phyloP scores from a whole-genome alignment of 106 monocot genomes.

The Posidonia australis region DNA sequence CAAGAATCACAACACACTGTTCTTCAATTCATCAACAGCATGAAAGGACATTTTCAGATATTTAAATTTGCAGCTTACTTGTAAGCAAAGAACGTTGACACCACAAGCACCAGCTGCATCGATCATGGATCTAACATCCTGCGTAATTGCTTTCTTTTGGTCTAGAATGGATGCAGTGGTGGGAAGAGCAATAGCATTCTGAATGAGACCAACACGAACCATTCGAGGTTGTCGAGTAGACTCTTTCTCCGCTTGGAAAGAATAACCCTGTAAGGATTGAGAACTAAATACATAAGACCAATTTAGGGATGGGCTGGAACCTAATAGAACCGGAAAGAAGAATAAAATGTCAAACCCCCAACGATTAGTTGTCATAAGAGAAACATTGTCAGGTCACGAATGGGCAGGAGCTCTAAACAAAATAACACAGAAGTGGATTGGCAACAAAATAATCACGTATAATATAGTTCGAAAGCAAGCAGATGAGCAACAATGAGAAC shows the following conservation, averaged over 20 bases:
- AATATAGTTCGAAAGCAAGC: neutral
- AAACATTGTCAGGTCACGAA: too few relatives aligned
- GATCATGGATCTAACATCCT: conserved; percentile 70
- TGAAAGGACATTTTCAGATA: neutral
- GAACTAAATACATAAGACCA: neutral
- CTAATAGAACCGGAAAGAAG: neutral
- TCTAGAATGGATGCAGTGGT: conserved; percentile 60
- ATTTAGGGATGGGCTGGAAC: neutral
- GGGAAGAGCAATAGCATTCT: conserved; percentile 74
- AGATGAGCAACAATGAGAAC: neutral
- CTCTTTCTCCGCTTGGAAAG: conserved; percentile 72
- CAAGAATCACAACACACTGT: neutral
- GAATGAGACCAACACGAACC: conserved; percentile 85
- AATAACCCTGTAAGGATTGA: conserved; percentile 42
- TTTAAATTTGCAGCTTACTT: conserved; percentile 29
- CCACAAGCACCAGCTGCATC: conserved; percentile 84
- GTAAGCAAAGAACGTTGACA: conserved; percentile 89
- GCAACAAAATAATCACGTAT: too few relatives aligned
- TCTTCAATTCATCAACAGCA: neutral
- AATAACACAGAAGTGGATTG: too few relatives aligned
- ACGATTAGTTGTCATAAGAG: too few relatives aligned
- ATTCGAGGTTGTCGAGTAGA: conserved; percentile 46
- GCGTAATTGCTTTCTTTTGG: conserved; percentile 76
- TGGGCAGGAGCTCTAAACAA: too few relatives aligned
- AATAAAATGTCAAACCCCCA: neutral